These are phyloP conservation scores for Lentinula aciculospora DNA, from an alignment of 768 basidiomycete genomes.

Conservation along the genomic window DNA sequence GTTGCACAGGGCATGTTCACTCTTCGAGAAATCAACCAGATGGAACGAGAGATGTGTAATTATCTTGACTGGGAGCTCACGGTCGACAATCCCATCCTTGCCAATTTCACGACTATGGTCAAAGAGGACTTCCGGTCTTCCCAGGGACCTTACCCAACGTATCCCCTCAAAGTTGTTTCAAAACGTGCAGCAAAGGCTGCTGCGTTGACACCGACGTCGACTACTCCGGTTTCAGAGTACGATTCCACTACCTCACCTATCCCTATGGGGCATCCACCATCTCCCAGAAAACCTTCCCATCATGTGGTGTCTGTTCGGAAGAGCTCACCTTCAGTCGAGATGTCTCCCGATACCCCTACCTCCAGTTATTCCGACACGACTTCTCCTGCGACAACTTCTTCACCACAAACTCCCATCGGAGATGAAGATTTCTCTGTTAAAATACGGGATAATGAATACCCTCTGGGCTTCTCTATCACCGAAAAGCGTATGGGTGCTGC, in stretches of 20 bases:
- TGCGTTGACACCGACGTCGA: conserved; percentile 31
- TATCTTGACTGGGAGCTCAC: conserved; percentile 93
- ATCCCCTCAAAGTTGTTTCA: conserved; percentile 56
- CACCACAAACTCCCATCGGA: conserved; percentile 53
- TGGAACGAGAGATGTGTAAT: conserved; percentile 90
- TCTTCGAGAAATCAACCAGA: conserved; percentile 89
- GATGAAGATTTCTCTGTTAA: conserved; percentile 45
- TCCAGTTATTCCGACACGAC: conserved; percentile 46
- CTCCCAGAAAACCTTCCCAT: conserved; percentile 22
- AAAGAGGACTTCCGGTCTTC: conserved; percentile 50
- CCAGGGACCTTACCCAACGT: conserved; percentile 54
- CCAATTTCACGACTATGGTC: conserved; percentile 57
- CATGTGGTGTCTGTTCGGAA: conserved; percentile 9
- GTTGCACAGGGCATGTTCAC: conserved; percentile 86
- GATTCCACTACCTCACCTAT: conserved; percentile 33
- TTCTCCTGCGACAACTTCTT: conserved; percentile 57
- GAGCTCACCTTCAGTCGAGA: conserved; percentile 14
- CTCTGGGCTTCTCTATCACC: conserved; percentile 26
- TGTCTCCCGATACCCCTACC: conserved; percentile 49
- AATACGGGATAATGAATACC: conserved; percentile 34
- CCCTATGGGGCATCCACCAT: conserved; percentile 20
- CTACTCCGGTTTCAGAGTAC: conserved; percentile 37
- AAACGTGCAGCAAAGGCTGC: conserved; percentile 49
- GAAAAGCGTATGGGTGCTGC: conserved; percentile 31
- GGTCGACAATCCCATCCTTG: conserved; percentile 57